These are phyloP conservation scores for Durusdinium trenchii DNA, from an alignment of 73 alveolate species.

Conservation along the genomic window DNA sequence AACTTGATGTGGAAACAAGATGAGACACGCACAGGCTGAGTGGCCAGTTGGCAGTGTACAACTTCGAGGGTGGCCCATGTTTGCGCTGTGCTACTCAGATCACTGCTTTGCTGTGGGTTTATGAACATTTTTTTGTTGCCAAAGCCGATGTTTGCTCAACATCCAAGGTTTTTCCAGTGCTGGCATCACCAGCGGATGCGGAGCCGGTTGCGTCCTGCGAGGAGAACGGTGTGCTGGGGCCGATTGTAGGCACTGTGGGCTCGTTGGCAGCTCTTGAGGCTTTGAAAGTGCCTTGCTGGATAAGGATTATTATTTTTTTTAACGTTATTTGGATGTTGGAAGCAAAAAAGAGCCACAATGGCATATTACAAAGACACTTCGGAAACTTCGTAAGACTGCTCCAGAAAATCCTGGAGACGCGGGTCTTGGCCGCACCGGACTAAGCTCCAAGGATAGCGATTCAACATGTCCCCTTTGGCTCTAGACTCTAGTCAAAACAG, in stretches of 20 bases:
- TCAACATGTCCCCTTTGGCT: no score
- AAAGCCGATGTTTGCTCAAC: background rate
- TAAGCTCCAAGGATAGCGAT: background rate
- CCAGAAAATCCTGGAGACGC: no score
- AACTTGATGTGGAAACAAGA: background rate
- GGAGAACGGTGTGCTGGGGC: conserved; percentile 99
- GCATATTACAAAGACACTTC: no score
- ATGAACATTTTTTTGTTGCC: background rate
- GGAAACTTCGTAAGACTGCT: no score
- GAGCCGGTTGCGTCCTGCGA: conserved; percentile 97
- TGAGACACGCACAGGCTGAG: conserved; percentile 96
- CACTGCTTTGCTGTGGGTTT: background rate
- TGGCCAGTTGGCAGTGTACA: conserved; percentile 98
- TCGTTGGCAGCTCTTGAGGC: conserved; percentile 98
- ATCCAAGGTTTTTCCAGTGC: conserved; percentile 96
- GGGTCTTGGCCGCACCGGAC: background rate
- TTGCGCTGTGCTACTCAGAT: conserved; percentile 96
- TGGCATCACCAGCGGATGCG: conserved; percentile 96
- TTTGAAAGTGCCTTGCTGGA: conserved; percentile 96
- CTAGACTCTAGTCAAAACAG: no score
- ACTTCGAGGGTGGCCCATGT: conserved; percentile 98
- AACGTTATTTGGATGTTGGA: no score
- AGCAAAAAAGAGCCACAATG: no score
- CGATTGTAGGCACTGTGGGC: conserved; percentile 98
- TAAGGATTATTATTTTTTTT: background rate